phyloP scores from a whole-genome alignment of 2,329 filamentous ascomycete genomes.

The Bretziella fagacearum region DNA sequence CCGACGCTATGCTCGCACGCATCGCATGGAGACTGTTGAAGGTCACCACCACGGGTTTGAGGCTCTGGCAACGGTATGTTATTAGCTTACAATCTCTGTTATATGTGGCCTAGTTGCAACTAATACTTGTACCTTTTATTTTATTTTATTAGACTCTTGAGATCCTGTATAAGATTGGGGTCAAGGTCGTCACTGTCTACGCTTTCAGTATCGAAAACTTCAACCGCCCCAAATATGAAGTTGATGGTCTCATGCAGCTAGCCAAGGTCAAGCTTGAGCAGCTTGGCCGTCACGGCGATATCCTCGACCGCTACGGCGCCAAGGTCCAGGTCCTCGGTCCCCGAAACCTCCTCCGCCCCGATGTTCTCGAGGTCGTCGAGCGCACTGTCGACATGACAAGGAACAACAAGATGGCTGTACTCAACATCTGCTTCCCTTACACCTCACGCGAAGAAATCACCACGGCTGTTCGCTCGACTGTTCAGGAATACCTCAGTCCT shows the following conservation, averaged over 20 bases:
- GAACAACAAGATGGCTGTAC: conserved; percentile 57
- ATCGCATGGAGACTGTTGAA: conserved; percentile 90
- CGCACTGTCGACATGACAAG: conserved; percentile 73
- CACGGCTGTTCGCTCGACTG: conserved; percentile 69
- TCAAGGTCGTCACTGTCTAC: conserved; percentile 93
- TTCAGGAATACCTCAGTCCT: conserved; percentile 55
- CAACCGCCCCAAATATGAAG: conserved; percentile 89
- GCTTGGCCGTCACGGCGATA: conserved; percentile 77
- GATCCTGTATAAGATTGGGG: conserved; percentile 93
- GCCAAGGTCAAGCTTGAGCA: conserved; percentile 90
- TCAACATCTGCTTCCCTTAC: conserved; percentile 97
- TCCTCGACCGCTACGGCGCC: conserved; percentile 84
- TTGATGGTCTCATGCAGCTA: conserved; percentile 93
- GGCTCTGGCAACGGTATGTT: conserved; percentile 47
- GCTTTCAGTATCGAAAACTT: conserved; percentile 99
- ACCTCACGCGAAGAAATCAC: conserved; percentile 94
- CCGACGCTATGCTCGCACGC: conserved; percentile 71
- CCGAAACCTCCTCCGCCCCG: conserved; percentile 63
- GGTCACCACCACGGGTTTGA: conserved; percentile 94
- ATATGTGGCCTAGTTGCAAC: no score
- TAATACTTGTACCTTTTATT: not conserved
- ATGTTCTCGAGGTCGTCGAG: conserved; percentile 80
- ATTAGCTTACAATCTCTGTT: not conserved
- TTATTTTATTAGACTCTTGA: conserved; percentile 56
- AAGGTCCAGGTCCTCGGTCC: conserved; percentile 73